Percentiles rank a stretch among this genome's conserved stretches.
phyloP scores from a whole-genome alignment of 2,329 filamentous ascomycete species.

The Xylariaceae sp. region DNA sequence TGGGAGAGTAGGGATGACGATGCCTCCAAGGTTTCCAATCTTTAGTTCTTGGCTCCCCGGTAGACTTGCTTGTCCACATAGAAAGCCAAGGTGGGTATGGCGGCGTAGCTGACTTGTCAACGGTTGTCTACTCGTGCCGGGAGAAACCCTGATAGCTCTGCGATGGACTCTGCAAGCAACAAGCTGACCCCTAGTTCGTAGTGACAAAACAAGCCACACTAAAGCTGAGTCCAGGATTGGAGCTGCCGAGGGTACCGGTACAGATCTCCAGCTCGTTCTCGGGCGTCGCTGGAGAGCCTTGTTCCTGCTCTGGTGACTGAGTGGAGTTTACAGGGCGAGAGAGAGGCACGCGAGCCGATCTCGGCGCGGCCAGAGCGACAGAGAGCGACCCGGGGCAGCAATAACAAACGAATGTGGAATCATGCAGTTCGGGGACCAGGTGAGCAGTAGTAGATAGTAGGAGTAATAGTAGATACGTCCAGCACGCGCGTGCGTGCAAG shows the following conservation, averaged over 20 bases:
- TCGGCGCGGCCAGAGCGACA: too few species aligned
- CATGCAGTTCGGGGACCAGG: too few species aligned
- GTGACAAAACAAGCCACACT: slow-evolving; percentile 32
- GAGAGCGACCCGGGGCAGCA: too few species aligned
- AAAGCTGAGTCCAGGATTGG: slow-evolving; percentile 21
- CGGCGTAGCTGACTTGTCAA: slow-evolving; percentile 22
- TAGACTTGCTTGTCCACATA: slow-evolving; percentile 17
- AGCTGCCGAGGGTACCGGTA: slow-evolving; percentile 7
- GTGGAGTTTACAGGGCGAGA: too few species aligned
- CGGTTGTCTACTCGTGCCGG: slow-evolving; percentile 27
- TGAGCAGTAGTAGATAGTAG: too few species aligned
- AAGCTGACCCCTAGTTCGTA: slow-evolving; percentile 33
- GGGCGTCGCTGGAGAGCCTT: slow-evolving; percentile 9
- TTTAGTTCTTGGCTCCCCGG: slow-evolving; percentile 17
- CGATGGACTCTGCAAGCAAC: slow-evolving; percentile 28
- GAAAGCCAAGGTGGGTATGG: slow-evolving; percentile 17
- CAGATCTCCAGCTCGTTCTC: too few species aligned
- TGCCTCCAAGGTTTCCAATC: slow-evolving; percentile 19
- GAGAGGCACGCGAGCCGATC: too few species aligned
- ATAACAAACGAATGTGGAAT: too few species aligned
- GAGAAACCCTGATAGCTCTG: slow-evolving; percentile 33
- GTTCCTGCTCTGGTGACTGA: slow-evolving; percentile 4
- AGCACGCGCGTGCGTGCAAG: slow-evolving; percentile 15
- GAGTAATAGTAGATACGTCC: too few species aligned
- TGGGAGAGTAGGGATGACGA: slow-evolving; percentile 20